A percentile compares a stretch with the other conserved stretches of the same genome.
Conservation (phyloP, 768 basidiomycete species). For the Mycena polygramma region DNA sequence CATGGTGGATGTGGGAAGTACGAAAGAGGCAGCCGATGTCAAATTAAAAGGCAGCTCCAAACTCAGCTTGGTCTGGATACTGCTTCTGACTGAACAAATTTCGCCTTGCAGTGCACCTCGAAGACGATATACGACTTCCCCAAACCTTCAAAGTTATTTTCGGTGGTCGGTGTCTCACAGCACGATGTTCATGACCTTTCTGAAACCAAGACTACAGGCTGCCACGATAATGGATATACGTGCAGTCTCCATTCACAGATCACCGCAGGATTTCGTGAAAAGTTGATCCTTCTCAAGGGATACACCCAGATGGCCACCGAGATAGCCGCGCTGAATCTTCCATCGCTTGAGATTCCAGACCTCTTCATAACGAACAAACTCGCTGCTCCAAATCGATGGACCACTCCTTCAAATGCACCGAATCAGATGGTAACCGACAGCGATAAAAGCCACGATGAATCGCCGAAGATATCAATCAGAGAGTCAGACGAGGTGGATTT, state of each 20-base stretch:
- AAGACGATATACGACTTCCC: constrained; percentile 71
- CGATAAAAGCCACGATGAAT: constrained; percentile 16
- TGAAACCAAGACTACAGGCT: constrained; percentile 54
- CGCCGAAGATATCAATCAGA: constrained; percentile 14
- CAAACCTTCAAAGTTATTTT: constrained; percentile 78
- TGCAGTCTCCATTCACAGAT: constrained; percentile 72
- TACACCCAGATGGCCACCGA: constrained; percentile 73
- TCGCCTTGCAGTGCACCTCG: constrained; percentile 60
- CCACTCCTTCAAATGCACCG: constrained; percentile 30
- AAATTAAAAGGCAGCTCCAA: constrained; percentile 74
- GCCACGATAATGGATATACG: constrained; percentile 82
- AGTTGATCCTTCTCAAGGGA: constrained; percentile 74
- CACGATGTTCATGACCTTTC: constrained; percentile 20
- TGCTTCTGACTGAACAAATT: constrained; percentile 15
- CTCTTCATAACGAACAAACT: constrained; percentile 74
- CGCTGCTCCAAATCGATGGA: constrained; percentile 28
- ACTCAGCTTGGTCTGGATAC: constrained; percentile 25
- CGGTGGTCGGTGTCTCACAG: constrained; percentile 57
- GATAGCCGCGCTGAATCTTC: constrained; percentile 69
- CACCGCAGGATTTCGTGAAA: constrained; percentile 73
- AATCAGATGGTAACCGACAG: constrained; percentile 32
- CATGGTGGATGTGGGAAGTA: constrained; percentile 77
- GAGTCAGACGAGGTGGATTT: constrained; percentile 43
- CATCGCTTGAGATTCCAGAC: constrained; percentile 64
- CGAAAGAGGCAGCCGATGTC: constrained; percentile 81